Evolutionary conservation across 441 rosid genomes (phyloP).

Genomic region (Jatropha multifida): DNA sequence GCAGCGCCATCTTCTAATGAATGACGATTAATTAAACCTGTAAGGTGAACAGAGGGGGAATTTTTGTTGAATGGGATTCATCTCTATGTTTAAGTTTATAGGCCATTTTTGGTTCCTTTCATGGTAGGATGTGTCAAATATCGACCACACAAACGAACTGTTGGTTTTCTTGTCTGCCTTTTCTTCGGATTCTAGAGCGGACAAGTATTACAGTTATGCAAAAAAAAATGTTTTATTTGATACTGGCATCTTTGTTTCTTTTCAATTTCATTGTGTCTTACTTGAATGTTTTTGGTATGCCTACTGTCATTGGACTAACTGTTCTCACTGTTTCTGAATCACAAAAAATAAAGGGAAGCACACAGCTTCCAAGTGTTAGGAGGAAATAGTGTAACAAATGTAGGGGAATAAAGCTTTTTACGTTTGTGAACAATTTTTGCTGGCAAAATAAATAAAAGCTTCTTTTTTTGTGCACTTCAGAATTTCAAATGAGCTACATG

Average conservation of each 20-base stretch:
- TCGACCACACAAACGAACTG: not conserved
- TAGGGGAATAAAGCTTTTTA: not conserved
- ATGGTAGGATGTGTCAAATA: not conserved
- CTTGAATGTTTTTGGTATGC: not conserved
- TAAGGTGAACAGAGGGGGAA: not conserved
- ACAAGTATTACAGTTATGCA: not conserved
- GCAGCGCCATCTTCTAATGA: constrained; percentile 9
- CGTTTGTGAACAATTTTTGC: not conserved
- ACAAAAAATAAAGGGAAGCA: not conserved
- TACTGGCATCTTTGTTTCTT: not conserved
- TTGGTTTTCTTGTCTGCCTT: not conserved
- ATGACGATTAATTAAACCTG: not conserved
- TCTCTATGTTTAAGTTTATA: not conserved
- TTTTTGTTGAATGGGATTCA: not conserved
- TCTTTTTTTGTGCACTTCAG: too few relatives aligned
- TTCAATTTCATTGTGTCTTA: not conserved
- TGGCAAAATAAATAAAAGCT: not conserved
- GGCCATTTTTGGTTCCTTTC: not conserved
- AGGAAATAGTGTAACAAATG: not conserved
- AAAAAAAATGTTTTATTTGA: not conserved
- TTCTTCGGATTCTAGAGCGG: not conserved
- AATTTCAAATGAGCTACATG: too few relatives aligned
- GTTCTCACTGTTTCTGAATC: not conserved
- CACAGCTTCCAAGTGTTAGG: not conserved
- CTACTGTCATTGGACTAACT: not conserved